Evolutionary conservation across 495 filamentous ascomycete genomes (phyloP).

Genomic region (Entonaema liquescens): DNA sequence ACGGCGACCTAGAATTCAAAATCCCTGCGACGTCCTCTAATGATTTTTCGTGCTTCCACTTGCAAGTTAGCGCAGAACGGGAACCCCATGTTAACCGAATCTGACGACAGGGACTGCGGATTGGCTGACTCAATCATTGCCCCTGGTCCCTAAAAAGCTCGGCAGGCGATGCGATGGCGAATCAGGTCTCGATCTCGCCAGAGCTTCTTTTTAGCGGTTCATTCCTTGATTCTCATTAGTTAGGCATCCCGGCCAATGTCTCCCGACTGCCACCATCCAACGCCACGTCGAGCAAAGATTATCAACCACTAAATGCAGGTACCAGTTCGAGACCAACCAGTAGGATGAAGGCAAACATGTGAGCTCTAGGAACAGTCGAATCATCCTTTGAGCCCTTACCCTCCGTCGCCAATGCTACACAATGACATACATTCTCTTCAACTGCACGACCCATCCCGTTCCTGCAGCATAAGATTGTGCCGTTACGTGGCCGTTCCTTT

Average conservation of each 20-base stretch:
- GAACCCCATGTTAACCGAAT: constrained; percentile 33
- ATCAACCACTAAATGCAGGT: constrained; percentile 39
- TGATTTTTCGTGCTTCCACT: constrained; percentile 28
- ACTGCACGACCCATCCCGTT: constrained; percentile 38
- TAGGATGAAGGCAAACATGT: constrained; percentile 26
- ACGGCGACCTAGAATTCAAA: constrained; percentile 3
- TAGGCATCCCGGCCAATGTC: constrained; percentile 20
- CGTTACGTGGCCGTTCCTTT: constrained; percentile 34
- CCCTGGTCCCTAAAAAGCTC: constrained; percentile 35
- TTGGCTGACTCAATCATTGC: constrained; percentile 30
- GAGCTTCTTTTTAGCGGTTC: constrained; percentile 13
- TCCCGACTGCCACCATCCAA: constrained; percentile 29
- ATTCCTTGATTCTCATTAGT: constrained; percentile 29
- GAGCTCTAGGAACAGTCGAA: constrained; percentile 1
- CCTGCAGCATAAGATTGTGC: constrained; percentile 32
- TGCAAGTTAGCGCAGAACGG: constrained; percentile 26
- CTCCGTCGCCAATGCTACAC: constrained; percentile 14
- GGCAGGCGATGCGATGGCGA: constrained; percentile 26
- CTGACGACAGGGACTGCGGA: constrained; percentile 24
- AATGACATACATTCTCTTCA: constrained; percentile 27
- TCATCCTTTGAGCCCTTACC: not conserved
- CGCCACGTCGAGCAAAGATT: constrained; percentile 34
- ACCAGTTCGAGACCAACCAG: constrained; percentile 30
- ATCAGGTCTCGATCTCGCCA: constrained; percentile 18
- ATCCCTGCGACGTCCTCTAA: constrained; percentile 26